Evolutionary conservation across 441 rosid species (phyloP).

Genomic region (Hypseocharis bilobata): DNA sequence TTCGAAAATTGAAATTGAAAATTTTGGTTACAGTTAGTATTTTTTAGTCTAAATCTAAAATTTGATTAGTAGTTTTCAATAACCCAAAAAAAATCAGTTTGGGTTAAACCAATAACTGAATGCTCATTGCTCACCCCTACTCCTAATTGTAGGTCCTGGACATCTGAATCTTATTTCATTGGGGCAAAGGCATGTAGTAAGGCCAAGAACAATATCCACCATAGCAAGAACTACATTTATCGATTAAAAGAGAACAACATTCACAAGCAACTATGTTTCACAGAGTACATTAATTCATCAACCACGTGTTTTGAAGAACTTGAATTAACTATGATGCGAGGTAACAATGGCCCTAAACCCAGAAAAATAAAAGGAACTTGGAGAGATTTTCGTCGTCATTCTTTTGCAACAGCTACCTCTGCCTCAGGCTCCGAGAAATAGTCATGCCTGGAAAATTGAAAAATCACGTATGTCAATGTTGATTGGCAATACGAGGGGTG

Average conservation of each 20-base stretch:
- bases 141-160: no score
- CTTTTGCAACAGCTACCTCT: constrained; percentile 45
- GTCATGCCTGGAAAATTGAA: constrained; percentile 50
- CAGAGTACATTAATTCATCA: not conserved
- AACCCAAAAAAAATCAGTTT: no score
- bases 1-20: no score
- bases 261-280: not conserved
- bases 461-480: not conserved
- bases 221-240: not conserved
- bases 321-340: constrained; percentile 18
- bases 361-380: not conserved
- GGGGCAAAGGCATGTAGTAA: no score
- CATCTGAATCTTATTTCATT: no score
- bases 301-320: constrained; percentile 13
- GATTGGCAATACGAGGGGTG: not conserved
- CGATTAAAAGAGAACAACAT: not conserved
- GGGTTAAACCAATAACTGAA: no score
- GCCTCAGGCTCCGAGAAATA: constrained; percentile 34
- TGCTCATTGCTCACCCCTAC: no score
- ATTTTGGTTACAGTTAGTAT: no score
- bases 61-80: no score
- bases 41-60: no score
- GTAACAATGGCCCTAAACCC: not conserved
- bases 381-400: constrained; percentile 36
- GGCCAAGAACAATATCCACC: not conserved